Conservation (phyloP, 371 early-diverging fungal genomes). For the Rhizopus delemar region DNA sequence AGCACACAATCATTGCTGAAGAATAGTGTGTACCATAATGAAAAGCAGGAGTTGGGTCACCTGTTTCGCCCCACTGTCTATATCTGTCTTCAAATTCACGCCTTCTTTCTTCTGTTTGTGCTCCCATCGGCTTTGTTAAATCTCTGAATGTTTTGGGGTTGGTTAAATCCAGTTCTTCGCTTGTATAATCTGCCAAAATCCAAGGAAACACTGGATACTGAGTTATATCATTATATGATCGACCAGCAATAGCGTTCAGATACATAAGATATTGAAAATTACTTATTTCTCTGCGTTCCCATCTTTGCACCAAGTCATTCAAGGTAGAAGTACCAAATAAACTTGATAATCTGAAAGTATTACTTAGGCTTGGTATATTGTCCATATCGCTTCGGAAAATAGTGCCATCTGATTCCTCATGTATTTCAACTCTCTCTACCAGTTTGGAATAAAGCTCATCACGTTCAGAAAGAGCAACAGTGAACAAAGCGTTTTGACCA, state of each 20-base stretch:
- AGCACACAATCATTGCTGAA: constrained; percentile 83
- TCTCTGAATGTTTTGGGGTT: constrained; percentile 78
- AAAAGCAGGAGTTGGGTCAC: constrained; percentile 72
- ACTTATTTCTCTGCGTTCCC: constrained; percentile 78
- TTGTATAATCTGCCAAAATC: constrained; percentile 72
- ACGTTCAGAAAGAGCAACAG: constrained; percentile 64
- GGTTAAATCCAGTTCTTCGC: constrained; percentile 68
- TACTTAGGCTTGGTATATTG: constrained; percentile 25
- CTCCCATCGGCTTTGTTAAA: constrained; percentile 85
- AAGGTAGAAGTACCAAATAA: constrained; percentile 73
- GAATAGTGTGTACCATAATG: constrained; percentile 93
- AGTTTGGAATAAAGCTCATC: constrained; percentile 72
- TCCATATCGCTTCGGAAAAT: constrained; percentile 52
- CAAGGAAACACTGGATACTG: constrained; percentile 79
- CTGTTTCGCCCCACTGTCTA: constrained; percentile 73
- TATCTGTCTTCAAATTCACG: constrained; percentile 60
- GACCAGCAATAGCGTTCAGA: constrained; percentile 82
- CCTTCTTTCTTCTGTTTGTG: constrained; percentile 69
- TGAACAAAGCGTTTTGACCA: constrained; percentile 74
- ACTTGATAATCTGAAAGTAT: constrained; percentile 52
- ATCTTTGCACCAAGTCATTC: constrained; percentile 66
- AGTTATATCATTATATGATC: constrained; percentile 69
- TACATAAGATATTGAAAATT: constrained; percentile 91
- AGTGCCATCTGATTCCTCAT: constrained; percentile 44
- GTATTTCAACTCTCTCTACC: constrained; percentile 55